Evolutionary conservation across 176 grass and related monocot species (phyloP), one percentile per base, ranked within the genome.

Genomic region (Calamus simplicifolius): DNA sequence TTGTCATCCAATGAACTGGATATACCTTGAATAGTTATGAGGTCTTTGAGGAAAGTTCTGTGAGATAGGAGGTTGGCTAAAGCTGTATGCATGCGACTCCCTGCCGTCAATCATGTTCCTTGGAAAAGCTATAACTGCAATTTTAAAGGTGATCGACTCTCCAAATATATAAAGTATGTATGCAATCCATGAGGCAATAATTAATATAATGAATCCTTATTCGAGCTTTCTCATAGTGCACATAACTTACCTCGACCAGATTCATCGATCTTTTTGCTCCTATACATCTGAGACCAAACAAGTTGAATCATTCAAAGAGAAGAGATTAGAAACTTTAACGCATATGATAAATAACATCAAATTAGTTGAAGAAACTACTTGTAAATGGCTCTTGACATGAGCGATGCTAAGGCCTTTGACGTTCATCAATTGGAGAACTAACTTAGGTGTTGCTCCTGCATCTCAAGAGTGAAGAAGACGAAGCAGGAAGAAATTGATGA

Each of bases 381-480:
- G 86, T 18, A 89, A 78, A 52, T 89, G 86, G 61, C 86, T 89
- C 75, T 89, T 89, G 67, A 89, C 75, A 79, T 89, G 86, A 67
- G 78, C 81, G 72, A 89, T 85, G 81, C 81, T 82, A 15, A 89
- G 86, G 28, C 78, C 86, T 74, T 80, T 73, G 1, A 85, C 81
- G 30, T 85, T 85, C 86, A 89, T 89, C 67, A 79, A 31, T 7
- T 81, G 81, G 58, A 85, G 86, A 56, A 89, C 75, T 7, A 85
- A 68, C 78, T 85, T 89, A 2, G 86, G 86, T 54, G 86, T 89
- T 58, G 86, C 86, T 58, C 74, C 86, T 89, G 50, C 29, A 48
- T 23, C 30, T 18, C 30, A 6, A 53, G 16, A 48, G 48, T 18
- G 26, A 15, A 68, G 35, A 43, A 43, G 35, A n/a, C n/a, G n/a